Conservation (phyloP, 495 filamentous ascomycete genomes). For the Polyplosphaeria fusca region DNA sequence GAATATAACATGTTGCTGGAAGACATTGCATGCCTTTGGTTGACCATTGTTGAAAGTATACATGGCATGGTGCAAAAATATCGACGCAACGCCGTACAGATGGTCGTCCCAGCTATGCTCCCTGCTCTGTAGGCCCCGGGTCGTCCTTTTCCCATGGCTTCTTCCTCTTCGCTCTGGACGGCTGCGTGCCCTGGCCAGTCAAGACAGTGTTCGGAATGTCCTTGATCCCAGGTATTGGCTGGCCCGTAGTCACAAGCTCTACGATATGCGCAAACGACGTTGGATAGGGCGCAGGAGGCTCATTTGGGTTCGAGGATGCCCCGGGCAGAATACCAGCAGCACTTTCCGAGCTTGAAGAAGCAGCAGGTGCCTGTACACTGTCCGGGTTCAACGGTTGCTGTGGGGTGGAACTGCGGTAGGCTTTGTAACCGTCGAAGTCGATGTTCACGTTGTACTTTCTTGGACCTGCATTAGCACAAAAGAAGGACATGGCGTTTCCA, state of each 20-base stretch:
- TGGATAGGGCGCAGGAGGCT: conserved; percentile 61
- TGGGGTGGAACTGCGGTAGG: conserved; percentile 30
- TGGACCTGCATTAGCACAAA: neutral
- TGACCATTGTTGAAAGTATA: too few relatives aligned
- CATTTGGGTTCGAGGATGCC: conserved; percentile 8
- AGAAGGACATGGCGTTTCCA: neutral
- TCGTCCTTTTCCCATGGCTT: conserved; percentile 76
- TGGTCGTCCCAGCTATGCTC: too few relatives aligned
- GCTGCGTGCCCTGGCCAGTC: conserved; percentile 57
- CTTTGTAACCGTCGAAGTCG: conserved; percentile 46
- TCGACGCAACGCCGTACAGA: too few relatives aligned
- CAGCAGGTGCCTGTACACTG: neutral
- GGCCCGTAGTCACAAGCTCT: conserved; percentile 77
- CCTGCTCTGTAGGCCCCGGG: too few relatives aligned
- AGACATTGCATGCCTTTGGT: too few relatives aligned
- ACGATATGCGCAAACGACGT: conserved; percentile 85
- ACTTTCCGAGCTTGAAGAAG: neutral
- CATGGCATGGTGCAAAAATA: too few relatives aligned
- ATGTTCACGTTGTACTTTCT: conserved; percentile 41
- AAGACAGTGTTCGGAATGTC: conserved; percentile 84
- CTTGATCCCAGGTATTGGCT: conserved; percentile 83
- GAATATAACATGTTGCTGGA: too few relatives aligned
- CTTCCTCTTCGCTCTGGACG: conserved; percentile 52
- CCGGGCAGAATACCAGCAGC: conserved; percentile 9
- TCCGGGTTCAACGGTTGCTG: conserved; percentile 1